phyloP scores from a whole-genome alignment of 2,329 filamentous ascomycete genomes.

The Drechslerella coelobrocha region DNA sequence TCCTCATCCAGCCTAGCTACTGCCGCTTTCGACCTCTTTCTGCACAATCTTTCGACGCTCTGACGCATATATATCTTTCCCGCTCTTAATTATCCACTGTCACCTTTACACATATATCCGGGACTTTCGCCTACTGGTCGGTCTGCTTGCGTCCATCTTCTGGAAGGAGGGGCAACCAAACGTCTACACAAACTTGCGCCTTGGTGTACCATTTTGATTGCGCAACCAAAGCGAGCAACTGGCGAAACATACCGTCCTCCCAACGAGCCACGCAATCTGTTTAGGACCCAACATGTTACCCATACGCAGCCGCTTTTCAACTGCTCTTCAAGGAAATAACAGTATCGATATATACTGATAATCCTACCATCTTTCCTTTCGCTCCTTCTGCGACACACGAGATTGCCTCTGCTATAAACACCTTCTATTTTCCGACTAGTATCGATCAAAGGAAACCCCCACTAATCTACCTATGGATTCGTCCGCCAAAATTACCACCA shows the following conservation, averaged over 20 bases:
- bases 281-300: constrained; percentile 2
- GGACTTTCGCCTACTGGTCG: no score
- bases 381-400: not conserved
- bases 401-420: not conserved
- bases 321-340: not conserved
- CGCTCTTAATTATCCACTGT: constrained; percentile 40
- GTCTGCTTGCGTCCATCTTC: constrained; percentile 2
- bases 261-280: not conserved
- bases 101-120: constrained; percentile 9
- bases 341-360: not conserved
- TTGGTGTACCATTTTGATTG: not conserved
- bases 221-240: no score
- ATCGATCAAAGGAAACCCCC: not conserved
- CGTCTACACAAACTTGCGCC: not conserved
- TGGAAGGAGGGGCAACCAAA: not conserved
- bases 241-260: not conserved
- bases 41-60: constrained; percentile 22
- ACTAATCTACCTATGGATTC: constrained; percentile 30
- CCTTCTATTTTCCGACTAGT: not conserved
- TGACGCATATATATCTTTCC: constrained; percentile 25
- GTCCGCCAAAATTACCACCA: constrained; percentile 26
- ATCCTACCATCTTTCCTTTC: no score
- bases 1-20: constrained; percentile 2
- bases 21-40: constrained; percentile 22
- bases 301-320: not conserved